These are phyloP conservation scores for Euphrasia arctica DNA, from an alignment of 305 asterid species.

Conservation along the genomic window DNA sequence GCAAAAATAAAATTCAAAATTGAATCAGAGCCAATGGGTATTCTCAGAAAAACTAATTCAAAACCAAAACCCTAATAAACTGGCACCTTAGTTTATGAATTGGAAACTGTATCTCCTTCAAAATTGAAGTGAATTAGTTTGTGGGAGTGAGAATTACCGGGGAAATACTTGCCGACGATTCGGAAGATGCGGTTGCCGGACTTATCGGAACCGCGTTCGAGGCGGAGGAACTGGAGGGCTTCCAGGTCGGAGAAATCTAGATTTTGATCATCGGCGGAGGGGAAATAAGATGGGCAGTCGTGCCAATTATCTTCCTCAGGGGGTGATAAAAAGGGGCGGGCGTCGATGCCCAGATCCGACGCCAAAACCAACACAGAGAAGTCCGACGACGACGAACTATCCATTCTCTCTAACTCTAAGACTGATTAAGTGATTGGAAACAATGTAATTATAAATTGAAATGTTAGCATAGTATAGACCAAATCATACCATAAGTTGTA, in stretches of 20 bases:
- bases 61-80: neutral
- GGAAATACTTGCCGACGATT: constrained; percentile 85
- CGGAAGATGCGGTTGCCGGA: constrained; percentile 77
- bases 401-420: constrained; percentile 35
- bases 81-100: neutral
- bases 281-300: constrained; percentile 58
- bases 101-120: neutral
- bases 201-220: constrained; percentile 63
- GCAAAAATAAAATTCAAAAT: neutral
- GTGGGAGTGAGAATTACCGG: constrained; percentile 44
- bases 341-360: constrained; percentile 87
- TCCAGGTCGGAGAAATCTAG: constrained; percentile 84
- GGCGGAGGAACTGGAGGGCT: constrained; percentile 69
- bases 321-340: constrained; percentile 58
- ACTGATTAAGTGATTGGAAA: neutral
- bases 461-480: too few species aligned
- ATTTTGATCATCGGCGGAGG: constrained; percentile 43
- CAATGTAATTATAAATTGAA: too few species aligned
- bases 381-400: constrained; percentile 46
- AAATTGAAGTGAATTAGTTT: neutral
- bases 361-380: constrained; percentile 88
- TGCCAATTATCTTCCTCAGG: constrained; percentile 66
- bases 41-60: neutral
- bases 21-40: neutral
- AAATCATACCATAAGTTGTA: too few species aligned